Percentiles rank a stretch among this genome's conserved stretches.
phyloP scores from a whole-genome alignment of 2,329 filamentous ascomycete species.

The Fusarium sororula region DNA sequence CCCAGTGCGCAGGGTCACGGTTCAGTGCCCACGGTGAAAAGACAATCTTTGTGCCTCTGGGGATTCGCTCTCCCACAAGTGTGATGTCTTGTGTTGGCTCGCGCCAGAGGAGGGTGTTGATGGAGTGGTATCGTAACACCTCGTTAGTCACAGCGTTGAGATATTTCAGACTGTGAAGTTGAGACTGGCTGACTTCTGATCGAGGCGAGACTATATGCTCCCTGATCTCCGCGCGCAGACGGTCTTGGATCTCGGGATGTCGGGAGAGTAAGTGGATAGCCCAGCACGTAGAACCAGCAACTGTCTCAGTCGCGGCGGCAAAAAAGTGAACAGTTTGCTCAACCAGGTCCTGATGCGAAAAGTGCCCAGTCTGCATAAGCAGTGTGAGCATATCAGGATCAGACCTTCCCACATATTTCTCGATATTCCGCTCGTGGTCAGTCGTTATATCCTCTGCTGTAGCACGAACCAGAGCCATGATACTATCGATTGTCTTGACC shows the following conservation, averaged over 20 bases:
- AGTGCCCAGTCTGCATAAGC: neutral
- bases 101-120: neutral
- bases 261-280: neutral
- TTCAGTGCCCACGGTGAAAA: neutral
- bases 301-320: neutral
- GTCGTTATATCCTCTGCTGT: neutral
- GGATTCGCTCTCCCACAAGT: neutral
- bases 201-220: neutral
- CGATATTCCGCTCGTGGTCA: neutral
- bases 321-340: neutral
- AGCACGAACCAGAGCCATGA: neutral
- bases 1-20: neutral
- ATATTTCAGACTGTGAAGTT: neutral
- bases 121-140: accelerated
- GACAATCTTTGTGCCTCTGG: neutral
- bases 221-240: neutral
- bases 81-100: neutral
- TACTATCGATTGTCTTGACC: neutral
- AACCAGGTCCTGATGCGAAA: neutral
- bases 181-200: neutral
- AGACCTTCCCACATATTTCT: accelerated
- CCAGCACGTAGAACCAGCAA: neutral
- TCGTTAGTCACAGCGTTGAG: neutral
- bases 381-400: neutral
- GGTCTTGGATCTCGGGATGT: neutral